These are phyloP conservation scores for Microdochium trichocladiopsis DNA, from an alignment of 2,329 filamentous ascomycete species.

Conservation along the genomic window DNA sequence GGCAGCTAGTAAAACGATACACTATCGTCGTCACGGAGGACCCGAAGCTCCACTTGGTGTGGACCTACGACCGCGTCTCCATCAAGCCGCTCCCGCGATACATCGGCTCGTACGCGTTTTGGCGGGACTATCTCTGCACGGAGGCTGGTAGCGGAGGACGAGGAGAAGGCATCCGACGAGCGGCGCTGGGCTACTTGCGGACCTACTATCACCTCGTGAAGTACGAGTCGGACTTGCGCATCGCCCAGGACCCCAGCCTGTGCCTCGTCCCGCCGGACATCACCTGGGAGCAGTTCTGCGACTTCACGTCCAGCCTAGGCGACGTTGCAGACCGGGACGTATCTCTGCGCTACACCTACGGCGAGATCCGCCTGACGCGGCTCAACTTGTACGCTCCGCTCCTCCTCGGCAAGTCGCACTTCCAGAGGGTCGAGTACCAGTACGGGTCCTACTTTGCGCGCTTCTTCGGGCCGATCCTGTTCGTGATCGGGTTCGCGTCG, in stretches of 20 bases:
- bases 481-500: slow-evolving; percentile 12
- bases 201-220: slow-evolving; percentile 22
- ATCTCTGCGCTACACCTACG: slow-evolving; percentile 7
- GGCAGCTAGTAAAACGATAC: slow-evolving; percentile 17
- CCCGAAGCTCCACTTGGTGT: slow-evolving; percentile 20
- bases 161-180: slow-evolving; percentile 4
- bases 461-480: slow-evolving; percentile 14
- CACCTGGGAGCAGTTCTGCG: slow-evolving; percentile 10
- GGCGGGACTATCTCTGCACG: slow-evolving; percentile 10
- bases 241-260: slow-evolving; percentile 17
- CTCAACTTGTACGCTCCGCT: slow-evolving; percentile 14
- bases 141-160: background rate
- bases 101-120: slow-evolving; percentile 17
- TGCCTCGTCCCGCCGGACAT: slow-evolving; percentile 6
- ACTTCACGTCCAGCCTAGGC: slow-evolving; percentile 5
- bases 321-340: slow-evolving; percentile 7
- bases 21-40: slow-evolving; percentile 19
- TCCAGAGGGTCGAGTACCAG: slow-evolving; percentile 13
- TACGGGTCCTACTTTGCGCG: slow-evolving; percentile 13
- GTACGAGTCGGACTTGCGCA: slow-evolving; percentile 24
- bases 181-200: slow-evolving; percentile 22
- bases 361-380: background rate
- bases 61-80: slow-evolving; percentile 11
- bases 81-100: slow-evolving; percentile 19
- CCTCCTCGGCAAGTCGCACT: slow-evolving; percentile 11